Evolutionary conservation across 2,329 filamentous ascomycete genomes (phyloP), one percentile per base, ranked within the genome.

Genomic region (Meredithiella fracta): DNA sequence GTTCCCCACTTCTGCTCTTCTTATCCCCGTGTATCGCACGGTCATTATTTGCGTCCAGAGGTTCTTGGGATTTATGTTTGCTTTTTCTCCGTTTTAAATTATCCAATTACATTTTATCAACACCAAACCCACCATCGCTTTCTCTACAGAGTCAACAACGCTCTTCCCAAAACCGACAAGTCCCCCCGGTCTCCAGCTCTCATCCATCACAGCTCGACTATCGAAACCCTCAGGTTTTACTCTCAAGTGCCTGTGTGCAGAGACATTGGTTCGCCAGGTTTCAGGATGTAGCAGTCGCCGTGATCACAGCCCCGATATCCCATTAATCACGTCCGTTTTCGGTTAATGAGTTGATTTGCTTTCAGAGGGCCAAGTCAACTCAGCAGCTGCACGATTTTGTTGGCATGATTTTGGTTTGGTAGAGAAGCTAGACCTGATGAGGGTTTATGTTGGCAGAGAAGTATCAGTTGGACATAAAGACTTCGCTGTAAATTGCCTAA

Each of bases 231-330:
- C 29, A 11, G 29, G 11, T 5, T 34, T 34, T 34, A 15, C 23
- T 20, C 29, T 11, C 29, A 5, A 5, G 5, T 34, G 29, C 5
- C 29, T 34, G 29, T 5, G 5, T 34, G 29, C 29, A 15, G 40
- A 47, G 51, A 47, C 38, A 17, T 26, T 44, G 49, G 47, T 37
- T 26, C 44, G 9, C 2, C 8, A 20, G 44, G 44, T 56, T 56
- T 56, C 55, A 56, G 34, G 51, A 47, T 26, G 38, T 53, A 11
- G 50, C 17, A 56, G 55, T 47, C 7, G 31, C 42, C 17, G 11
- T 49, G 2, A 49, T 49, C 11, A 26, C 44, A 49, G 44, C 1
- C 20, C 20, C 44, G 44, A 3, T 7, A 26, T 5, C 25, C 4
- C 22, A 22, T 25, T 49, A 7, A 49, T 26, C 44, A 49, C 20